Conservation (phyloP, 2,329 filamentous ascomycete species). For the Trichoderma arundinaceum region DNA sequence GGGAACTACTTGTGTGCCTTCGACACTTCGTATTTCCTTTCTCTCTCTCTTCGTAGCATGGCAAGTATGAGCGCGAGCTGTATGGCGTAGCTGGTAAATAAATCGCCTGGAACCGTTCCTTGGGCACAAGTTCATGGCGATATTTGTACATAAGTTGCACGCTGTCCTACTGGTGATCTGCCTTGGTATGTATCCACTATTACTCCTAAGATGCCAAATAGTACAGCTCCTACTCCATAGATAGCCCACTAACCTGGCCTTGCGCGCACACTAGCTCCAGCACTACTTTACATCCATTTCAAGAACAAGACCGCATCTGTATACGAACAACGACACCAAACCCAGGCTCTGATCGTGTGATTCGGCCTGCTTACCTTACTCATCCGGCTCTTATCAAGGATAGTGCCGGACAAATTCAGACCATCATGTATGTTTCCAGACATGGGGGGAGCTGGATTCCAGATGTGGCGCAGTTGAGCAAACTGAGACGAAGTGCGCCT, state of each 20-base stretch:
- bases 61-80: no score
- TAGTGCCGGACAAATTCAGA: slow-evolving; percentile 10
- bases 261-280: slow-evolving; percentile 9
- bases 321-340: background rate
- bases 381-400: slow-evolving; percentile 14
- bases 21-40: background rate
- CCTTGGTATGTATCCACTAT: background rate
- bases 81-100: no score
- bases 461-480: slow-evolving; percentile 28
- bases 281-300: background rate
- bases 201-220: background rate
- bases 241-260: slow-evolving; percentile 10
- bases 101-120: no score
- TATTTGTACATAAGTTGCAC: no score
- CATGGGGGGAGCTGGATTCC: slow-evolving; percentile 21
- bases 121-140: no score
- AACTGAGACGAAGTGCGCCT: slow-evolving; percentile 25
- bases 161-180: no score
- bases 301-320: background rate
- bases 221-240: background rate
- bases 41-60: no score
- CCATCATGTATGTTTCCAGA: slow-evolving; percentile 6
- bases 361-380: slow-evolving; percentile 18
- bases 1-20: background rate
- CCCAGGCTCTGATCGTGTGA: slow-evolving; percentile 1